Evolutionary conservation across 2,329 filamentous ascomycete species (phyloP).

Genomic region (Fonsecaea nubica): DNA sequence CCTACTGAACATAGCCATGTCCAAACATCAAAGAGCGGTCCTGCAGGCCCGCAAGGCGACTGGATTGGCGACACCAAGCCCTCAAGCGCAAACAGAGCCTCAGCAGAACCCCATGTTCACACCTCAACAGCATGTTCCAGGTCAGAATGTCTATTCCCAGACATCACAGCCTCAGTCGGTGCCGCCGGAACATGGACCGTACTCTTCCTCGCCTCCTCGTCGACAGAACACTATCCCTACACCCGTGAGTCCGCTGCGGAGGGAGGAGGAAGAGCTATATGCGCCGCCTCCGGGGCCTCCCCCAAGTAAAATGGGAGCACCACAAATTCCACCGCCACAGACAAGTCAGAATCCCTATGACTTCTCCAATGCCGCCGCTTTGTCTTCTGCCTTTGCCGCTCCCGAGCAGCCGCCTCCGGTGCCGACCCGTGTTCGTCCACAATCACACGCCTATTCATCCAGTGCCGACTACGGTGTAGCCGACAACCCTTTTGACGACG

Average conservation of each 20-base stretch:
- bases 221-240: slow-evolving; percentile 28
- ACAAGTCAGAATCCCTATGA: slow-evolving; percentile 19
- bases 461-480: slow-evolving; percentile 32
- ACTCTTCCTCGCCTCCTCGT: slow-evolving; percentile 30
- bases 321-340: slow-evolving; percentile 8
- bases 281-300: slow-evolving; percentile 35
- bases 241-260: slow-evolving; percentile 24
- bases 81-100: slow-evolving; percentile 20
- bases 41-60: slow-evolving; percentile 60
- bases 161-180: slow-evolving; percentile 3
- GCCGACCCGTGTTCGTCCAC: slow-evolving; percentile 26
- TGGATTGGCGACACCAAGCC: slow-evolving; percentile 33
- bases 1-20: slow-evolving; percentile 80
- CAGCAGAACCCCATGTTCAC: slow-evolving; percentile 16
- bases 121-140: slow-evolving; percentile 30
- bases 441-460: slow-evolving; percentile 29
- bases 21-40: slow-evolving; percentile 81
- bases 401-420: slow-evolving; percentile 32
- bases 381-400: slow-evolving; percentile 29
- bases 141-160: slow-evolving; percentile 35
- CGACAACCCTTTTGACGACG: slow-evolving; percentile 40
- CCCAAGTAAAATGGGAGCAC: slow-evolving; percentile 21
- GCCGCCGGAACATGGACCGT: slow-evolving; percentile 17
- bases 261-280: slow-evolving; percentile 28
- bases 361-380: slow-evolving; percentile 29